Evolutionary conservation across 129 eudicot species (phyloP).

Genomic region (Artemisia annua): DNA sequence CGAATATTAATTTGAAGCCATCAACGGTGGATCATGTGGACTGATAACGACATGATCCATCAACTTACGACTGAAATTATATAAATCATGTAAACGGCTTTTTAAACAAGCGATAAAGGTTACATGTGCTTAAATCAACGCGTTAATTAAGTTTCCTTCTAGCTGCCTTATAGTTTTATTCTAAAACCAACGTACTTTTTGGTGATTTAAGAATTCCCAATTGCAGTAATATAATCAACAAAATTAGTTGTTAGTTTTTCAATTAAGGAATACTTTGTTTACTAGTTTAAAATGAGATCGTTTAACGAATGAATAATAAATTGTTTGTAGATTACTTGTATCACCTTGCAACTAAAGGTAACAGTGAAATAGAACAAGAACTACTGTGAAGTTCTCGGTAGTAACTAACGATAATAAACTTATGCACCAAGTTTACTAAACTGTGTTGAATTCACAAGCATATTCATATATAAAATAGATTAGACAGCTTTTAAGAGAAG

Average conservation of each 20-base stretch:
- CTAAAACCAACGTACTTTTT: not conserved
- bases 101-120: not conserved
- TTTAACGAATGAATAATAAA: too few species aligned
- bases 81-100: not conserved
- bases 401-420: too few species aligned
- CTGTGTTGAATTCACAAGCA: too few species aligned
- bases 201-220: conserved; percentile 11
- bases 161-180: not conserved
- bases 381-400: too few species aligned
- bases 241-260: not conserved
- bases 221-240: conserved; percentile 16
- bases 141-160: not conserved
- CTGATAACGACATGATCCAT: not conserved
- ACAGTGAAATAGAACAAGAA: too few species aligned
- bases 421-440: too few species aligned
- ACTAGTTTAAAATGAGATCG: too few species aligned
- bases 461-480: too few species aligned
- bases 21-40: not conserved
- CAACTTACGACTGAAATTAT: not conserved
- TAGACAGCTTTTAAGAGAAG: too few species aligned
- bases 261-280: not conserved
- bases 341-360: too few species aligned
- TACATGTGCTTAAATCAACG: not conserved
- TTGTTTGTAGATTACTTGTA: too few species aligned
- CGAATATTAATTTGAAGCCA: not conserved